Conservation (phyloP, 805 yeast genomes). For the Ogataea degrootiae region DNA sequence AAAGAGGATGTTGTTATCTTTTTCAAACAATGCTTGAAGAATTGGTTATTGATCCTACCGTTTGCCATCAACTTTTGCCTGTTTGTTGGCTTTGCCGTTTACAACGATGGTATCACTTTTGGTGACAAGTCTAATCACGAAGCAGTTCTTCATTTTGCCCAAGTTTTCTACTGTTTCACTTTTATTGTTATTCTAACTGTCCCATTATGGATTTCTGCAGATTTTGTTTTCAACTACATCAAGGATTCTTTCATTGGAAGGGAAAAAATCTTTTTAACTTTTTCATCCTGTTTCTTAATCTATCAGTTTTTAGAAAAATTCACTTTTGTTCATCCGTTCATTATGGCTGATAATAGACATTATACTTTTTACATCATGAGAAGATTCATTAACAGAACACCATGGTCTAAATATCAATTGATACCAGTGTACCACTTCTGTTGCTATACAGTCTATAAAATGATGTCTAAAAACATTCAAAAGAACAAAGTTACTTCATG, state of each 20-base stretch:
- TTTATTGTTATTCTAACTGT: conserved; percentile 61
- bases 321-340: conserved; percentile 82
- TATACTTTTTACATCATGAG: conserved; percentile 84
- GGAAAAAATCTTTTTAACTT: conserved; percentile 15
- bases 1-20: conserved; percentile 20
- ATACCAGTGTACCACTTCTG: conserved; percentile 70
- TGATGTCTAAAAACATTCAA: conserved; percentile 10
- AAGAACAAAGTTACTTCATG: conserved; percentile 14
- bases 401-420: conserved; percentile 44
- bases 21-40: conserved; percentile 29
- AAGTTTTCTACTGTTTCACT: conserved; percentile 69
- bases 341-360: conserved; percentile 92
- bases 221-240: conserved; percentile 37
- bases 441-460: conserved; percentile 21
- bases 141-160: conserved; percentile 68
- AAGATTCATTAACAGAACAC: conserved; percentile 48
- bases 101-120: conserved; percentile 80
- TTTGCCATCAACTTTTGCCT: conserved; percentile 44
- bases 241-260: conserved; percentile 26
- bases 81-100: conserved; percentile 53
- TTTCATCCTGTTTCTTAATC: conserved; percentile 29
- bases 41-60: conserved; percentile 38
- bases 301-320: conserved; percentile 46
- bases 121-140: conserved; percentile 90
- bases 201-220: conserved; percentile 65